A percentile compares a stretch with the other conserved stretches of the same genome.
These are phyloP conservation scores for Scortechinia acanthostroma DNA, from an alignment of 2,329 filamentous ascomycete species.

Conservation along the genomic window DNA sequence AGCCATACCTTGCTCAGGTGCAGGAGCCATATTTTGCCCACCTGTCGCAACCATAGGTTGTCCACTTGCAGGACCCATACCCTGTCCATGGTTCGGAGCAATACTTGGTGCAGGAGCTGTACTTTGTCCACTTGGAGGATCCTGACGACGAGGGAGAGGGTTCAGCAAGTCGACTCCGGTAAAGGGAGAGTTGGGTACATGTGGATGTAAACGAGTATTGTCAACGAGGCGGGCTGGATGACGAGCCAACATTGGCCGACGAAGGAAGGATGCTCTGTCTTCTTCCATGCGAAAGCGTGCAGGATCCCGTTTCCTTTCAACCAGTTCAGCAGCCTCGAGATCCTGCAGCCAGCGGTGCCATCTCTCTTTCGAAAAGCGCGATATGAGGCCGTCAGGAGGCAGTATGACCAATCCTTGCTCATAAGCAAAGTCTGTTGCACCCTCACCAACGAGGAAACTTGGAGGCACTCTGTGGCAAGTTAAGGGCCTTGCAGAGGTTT, in stretches of 20 bases:
- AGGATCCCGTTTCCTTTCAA: not conserved
- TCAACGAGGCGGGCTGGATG: not conserved
- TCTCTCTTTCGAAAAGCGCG: slow-evolving; percentile 69
- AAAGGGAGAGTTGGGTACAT: no score
- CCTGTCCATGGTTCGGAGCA: not conserved
- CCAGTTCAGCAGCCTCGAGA: not conserved
- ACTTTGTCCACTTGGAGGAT: not conserved
- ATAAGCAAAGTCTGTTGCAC: slow-evolving; percentile 78
- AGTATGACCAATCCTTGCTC: slow-evolving; percentile 70
- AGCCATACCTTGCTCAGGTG: not conserved
- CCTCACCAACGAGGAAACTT: slow-evolving; percentile 80
- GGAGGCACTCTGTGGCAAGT: slow-evolving; percentile 83
- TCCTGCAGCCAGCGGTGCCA: slow-evolving; percentile 68
- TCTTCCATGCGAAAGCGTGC: no score
- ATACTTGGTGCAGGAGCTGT: not conserved
- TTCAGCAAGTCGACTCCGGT: no score
- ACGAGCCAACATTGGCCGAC: no score
- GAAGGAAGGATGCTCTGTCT: no score
- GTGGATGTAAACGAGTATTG: no score
- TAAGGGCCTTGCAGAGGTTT: slow-evolving; percentile 67
- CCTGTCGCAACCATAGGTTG: no score
- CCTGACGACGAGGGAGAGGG: not conserved
- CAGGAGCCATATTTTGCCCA: not conserved
- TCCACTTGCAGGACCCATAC: not conserved
- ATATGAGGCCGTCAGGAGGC: slow-evolving; percentile 73